Conservation (phyloP, 495 filamentous ascomycete species). For the Tuber aestivum region DNA sequence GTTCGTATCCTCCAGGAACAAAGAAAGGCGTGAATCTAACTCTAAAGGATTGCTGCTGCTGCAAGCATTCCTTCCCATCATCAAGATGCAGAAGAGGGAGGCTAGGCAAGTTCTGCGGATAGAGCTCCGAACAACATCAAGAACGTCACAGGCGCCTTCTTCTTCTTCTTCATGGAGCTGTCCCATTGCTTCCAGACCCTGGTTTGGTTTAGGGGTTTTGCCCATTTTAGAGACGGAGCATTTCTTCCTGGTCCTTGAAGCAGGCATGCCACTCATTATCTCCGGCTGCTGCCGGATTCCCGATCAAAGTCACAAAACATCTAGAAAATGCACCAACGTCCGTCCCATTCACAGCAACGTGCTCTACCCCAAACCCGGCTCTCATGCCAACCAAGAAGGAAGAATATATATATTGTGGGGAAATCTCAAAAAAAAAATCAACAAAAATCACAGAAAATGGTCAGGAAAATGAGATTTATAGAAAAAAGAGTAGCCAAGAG, state of each 20-base stretch:
- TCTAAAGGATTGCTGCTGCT: background rate
- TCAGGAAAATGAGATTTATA: background rate
- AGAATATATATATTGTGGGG: background rate
- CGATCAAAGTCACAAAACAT: conserved; percentile 30
- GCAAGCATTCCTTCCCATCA: background rate
- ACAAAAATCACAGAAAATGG: background rate
- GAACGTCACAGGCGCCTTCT: background rate
- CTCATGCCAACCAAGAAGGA: background rate
- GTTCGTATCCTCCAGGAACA: conserved; percentile 37
- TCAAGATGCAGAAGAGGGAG: background rate
- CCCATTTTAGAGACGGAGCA: background rate
- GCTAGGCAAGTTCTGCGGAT: background rate
- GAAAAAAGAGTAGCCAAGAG: background rate
- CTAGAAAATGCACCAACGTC: conserved; percentile 25
- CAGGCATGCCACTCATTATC: background rate
- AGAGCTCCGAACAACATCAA: background rate
- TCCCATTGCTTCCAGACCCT: background rate
- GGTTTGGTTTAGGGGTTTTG: background rate
- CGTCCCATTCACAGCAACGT: conserved; percentile 6
- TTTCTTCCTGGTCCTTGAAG: background rate
- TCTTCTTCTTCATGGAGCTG: background rate
- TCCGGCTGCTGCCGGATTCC: conserved; percentile 13
- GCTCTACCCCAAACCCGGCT: background rate
- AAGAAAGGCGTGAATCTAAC: conserved; percentile 18
- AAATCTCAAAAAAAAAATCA: background rate